phyloP scores from a whole-genome alignment of 2,329 filamentous ascomycete genomes.

The Calonectria naviculata region DNA sequence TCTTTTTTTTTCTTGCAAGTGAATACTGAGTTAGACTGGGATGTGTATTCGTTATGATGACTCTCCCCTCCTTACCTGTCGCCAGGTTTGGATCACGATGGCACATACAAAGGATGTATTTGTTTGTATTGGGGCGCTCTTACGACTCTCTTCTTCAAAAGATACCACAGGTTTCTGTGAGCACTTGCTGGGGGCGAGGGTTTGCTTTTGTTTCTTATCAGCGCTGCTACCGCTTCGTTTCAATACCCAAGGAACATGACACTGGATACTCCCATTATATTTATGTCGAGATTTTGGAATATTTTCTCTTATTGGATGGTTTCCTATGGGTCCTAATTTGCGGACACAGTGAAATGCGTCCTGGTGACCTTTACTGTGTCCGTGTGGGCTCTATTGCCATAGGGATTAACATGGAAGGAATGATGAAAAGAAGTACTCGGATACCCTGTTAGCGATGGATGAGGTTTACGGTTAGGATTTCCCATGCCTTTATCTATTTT shows the following conservation, averaged over 20 bases:
- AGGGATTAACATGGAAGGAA: slow-evolving; percentile 1
- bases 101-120: slow-evolving; percentile 34
- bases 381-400: background rate
- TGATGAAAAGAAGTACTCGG: background rate
- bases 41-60: slow-evolving; percentile 35
- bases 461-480: background rate
- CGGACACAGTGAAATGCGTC: slow-evolving; percentile 5
- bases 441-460: slow-evolving; percentile 14
- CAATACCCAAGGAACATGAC: slow-evolving; percentile 23
- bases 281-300: background rate
- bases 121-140: slow-evolving; percentile 38
- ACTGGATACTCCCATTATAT: slow-evolving; percentile 7
- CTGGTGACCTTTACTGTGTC: slow-evolving; percentile 7
- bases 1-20: slow-evolving; percentile 24
- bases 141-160: slow-evolving; percentile 38
- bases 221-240: slow-evolving; percentile 18
- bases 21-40: slow-evolving; percentile 36
- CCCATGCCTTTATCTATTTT: background rate
- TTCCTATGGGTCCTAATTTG: slow-evolving; percentile 1
- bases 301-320: background rate
- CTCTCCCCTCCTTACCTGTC: slow-evolving; percentile 36
- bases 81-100: slow-evolving; percentile 38
- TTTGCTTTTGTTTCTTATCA: slow-evolving; percentile 18
- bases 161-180: slow-evolving; percentile 40
- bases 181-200: slow-evolving; percentile 16